Base-by-base conservation (phyloP, 495 filamentous ascomycete genomes). In the Penicillium odoratum region DNA sequence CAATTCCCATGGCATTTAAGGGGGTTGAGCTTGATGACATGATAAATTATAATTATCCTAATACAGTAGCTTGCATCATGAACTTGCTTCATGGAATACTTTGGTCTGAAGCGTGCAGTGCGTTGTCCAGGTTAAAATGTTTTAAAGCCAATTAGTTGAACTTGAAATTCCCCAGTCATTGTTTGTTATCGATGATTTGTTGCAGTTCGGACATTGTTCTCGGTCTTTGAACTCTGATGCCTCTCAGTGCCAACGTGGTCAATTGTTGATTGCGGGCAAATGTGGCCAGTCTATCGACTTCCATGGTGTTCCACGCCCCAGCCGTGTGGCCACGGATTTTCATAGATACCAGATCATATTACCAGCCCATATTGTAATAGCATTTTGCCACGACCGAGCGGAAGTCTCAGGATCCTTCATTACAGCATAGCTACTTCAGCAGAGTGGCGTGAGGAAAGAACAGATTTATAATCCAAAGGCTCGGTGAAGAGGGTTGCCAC, bases 261-360 rank as follows among this genome's bases (percentile, higher is more conserved):
- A 36, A 36, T 36, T 36, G 38, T 40, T 40, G 38, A 16, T 21
- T 40, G 38, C 13, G 15, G n/a, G 16, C 13, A 7, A n/a, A 40
- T 18, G 28, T 47, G 18, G 21, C 21, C 45, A 11, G 4, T 47
- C 45, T 7, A 29, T 47, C 0, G 29, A 40, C 8, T 60, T 60
- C 52, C 52, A 55, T 38, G 30, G 0, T 7, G 4, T 59, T 56
- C 56, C 28, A 50, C 29, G n/a, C 26, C 48, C 28, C 48, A 29
- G n/a, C 30, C 45, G 45, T 18, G 11, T 40, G 5, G 15, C 38
- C 15, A 40, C 4, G 1, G 15, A 16, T n/a, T 40, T n/a, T 15
- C 38, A 40, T 16, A 40, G 38, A 16, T 15, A 13, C 6, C 2
- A 5, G 15, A 7, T 16, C 38, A n/a, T 40, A 21, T 21, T 21